Evolutionary conservation across 345 rosid genomes (phyloP), one percentile per base, ranked within the genome.

Genomic region (Populus tremula): DNA sequence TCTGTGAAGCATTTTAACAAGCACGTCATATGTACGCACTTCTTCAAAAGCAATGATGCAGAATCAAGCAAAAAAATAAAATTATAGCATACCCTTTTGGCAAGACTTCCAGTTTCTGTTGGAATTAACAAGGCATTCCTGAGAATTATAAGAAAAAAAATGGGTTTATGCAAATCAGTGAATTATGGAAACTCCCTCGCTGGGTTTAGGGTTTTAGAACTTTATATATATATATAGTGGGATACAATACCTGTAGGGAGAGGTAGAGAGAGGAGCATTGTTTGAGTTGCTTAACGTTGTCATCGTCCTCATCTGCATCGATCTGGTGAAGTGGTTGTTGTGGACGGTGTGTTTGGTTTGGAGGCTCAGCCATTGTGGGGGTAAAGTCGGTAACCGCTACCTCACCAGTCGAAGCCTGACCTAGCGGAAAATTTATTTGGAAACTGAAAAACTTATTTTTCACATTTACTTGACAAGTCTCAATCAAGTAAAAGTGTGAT

Each of bases 81-180:
- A 2, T 65, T 0, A 35, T 10, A 4, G 13, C 83, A 66, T 87
- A 91, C 97, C 95, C 86, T 74, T 90, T 70, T 94, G 98, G 77
- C 95, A 94, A 78, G 92, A 75, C 79, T 89, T 94, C 98, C 98
- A 94, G 65, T 93, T 89, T 76, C 97, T 89, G 49, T 91, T 83
- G 82, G 72, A 82, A 11, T 89, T 85, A 27, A 93, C 79, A 12
- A 94, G 96, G 76, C 98, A 94, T 82, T 92, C 93, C 98, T 92
- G 80, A 64, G 73, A 74, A 81, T 56, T 50, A 21, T 13, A 23
- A 45, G 31, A 14, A 38, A 35, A 11, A 71, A 5, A 27, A 27
- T 2, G 7, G 29, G 29, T 50, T 67, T 9, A 20, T 33, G 33
- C 35, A 25, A 17, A 41, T 74, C 67, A 21, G 70, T 53, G 69